These are phyloP conservation scores for Botrytis cinerea DNA, from an alignment of 2,329 filamentous ascomycete genomes.

Conservation along the genomic window DNA sequence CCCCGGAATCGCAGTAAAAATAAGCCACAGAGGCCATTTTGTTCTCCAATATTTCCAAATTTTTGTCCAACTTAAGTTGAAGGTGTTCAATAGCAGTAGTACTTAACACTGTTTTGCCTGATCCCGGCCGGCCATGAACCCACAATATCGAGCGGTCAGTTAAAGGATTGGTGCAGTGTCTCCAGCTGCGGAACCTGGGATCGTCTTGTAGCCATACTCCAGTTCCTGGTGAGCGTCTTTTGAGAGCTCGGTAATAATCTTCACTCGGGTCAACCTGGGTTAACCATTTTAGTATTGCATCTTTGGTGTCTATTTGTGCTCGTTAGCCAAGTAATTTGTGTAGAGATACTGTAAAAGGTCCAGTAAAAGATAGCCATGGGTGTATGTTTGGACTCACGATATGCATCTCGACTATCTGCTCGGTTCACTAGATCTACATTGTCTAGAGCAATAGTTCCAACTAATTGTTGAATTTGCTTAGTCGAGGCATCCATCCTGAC, in stretches of 20 bases:
- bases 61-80: not conserved
- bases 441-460: constrained; percentile 9
- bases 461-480: constrained; percentile 12
- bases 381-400: not conserved
- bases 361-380: no score
- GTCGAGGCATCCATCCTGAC: constrained; percentile 13
- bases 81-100: constrained; percentile 13
- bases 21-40: not conserved
- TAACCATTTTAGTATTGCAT: constrained; percentile 14
- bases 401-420: not conserved
- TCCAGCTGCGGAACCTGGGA: constrained; percentile 1
- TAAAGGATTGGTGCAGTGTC: not conserved
- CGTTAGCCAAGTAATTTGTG: not conserved
- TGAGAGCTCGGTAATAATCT: constrained; percentile 16
- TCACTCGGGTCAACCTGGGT: constrained; percentile 18
- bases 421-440: constrained; percentile 1
- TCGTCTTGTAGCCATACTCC: constrained; percentile 13
- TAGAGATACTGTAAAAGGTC: no score
- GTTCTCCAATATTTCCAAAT: not conserved
- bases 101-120: constrained; percentile 19
- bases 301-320: constrained; percentile 1
- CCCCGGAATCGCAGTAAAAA: constrained; percentile 20
- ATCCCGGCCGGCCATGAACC: constrained; percentile 16
- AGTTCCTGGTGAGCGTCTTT: constrained; percentile 6
- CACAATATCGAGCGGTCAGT: not conserved